A percentile compares a stretch with the other conserved stretches of the same genome.
Conservation (phyloP, 164 flowering plant species). For the Magnolia sinica region DNA sequence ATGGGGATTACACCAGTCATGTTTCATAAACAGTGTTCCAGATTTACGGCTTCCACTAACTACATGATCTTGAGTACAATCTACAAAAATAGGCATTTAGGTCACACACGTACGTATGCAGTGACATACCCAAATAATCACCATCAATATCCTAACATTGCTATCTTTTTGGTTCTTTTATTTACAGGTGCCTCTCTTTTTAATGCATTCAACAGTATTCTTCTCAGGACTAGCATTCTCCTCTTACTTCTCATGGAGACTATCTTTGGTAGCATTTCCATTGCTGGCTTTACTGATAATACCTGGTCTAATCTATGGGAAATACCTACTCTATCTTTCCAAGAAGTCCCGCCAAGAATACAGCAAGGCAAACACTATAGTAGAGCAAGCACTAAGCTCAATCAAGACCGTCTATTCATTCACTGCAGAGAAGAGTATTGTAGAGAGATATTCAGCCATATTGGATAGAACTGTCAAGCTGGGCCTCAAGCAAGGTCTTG, state of each 20-base stretch:
- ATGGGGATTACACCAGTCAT: no score
- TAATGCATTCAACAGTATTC: conserved; percentile 73
- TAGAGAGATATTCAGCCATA: conserved; percentile 46
- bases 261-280: conserved; percentile 70
- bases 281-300: conserved; percentile 56
- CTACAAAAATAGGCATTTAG: no score
- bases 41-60: no score
- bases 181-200: conserved; percentile 65
- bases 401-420: conserved; percentile 74
- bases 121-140: no score
- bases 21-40: no score
- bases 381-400: conserved; percentile 80
- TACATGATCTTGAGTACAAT: no score
- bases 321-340: conserved; percentile 60
- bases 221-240: conserved; percentile 74
- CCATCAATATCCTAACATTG: no score
- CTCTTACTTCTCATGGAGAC: conserved; percentile 83
- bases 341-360: conserved; percentile 54
- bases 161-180: background rate
- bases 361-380: conserved; percentile 62
- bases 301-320: conserved; percentile 80
- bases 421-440: conserved; percentile 62
- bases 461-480: conserved; percentile 50
- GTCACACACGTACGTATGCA: no score
- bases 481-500: conserved; percentile 79